Percentiles rank a stretch among this genome's conserved stretches.
These are phyloP conservation scores for Epichloe glyceriae DNA, from an alignment of 2,329 filamentous ascomycete genomes.

Conservation along the genomic window DNA sequence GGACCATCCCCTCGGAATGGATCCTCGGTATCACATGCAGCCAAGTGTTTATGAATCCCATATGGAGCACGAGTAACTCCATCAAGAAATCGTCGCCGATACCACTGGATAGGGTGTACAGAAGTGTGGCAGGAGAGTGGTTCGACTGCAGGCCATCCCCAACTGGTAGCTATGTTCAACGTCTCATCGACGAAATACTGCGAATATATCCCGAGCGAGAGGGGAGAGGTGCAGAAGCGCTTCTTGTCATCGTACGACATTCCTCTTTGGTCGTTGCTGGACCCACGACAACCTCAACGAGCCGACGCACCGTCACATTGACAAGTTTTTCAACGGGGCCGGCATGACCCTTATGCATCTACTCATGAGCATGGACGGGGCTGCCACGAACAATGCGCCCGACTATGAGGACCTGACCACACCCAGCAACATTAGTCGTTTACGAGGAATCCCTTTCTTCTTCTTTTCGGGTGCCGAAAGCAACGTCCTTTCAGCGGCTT, in stretches of 20 bases:
- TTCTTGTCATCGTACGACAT: constrained; percentile 44
- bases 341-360: constrained; percentile 44
- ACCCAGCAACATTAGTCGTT: constrained; percentile 33
- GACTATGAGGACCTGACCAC: constrained; percentile 34
- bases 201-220: constrained; percentile 42
- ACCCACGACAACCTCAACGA: constrained; percentile 52
- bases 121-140: constrained; percentile 35
- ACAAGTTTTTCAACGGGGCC: constrained; percentile 49
- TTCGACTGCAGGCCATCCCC: constrained; percentile 40
- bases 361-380: constrained; percentile 41
- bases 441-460: constrained; percentile 41
- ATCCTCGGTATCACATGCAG: constrained; percentile 44
- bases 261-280: constrained; percentile 51
- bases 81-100: constrained; percentile 40
- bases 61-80: constrained; percentile 43
- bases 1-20: constrained; percentile 43
- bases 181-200: constrained; percentile 39
- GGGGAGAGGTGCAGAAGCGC: constrained; percentile 48
- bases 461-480: constrained; percentile 44
- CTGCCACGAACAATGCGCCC: constrained; percentile 39
- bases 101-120: constrained; percentile 37
- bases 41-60: constrained; percentile 51
- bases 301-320: constrained; percentile 48
- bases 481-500: constrained; percentile 39
- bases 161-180: constrained; percentile 30